These are phyloP conservation scores for Silene coronaria DNA, from an alignment of 179 eudicot genomes.

Conservation along the genomic window DNA sequence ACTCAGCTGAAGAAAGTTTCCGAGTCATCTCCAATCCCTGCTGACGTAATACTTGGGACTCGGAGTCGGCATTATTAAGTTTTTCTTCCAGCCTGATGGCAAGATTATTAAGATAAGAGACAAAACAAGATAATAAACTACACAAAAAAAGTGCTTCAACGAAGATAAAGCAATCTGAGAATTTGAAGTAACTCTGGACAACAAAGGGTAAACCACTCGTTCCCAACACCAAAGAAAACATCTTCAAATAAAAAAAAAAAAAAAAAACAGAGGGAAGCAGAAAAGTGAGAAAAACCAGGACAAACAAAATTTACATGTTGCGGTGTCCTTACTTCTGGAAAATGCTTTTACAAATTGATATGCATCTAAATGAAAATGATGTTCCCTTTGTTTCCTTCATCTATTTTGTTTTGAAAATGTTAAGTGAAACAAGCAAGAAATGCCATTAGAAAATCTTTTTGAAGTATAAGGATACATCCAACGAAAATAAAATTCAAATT, in stretches of 20 bases:
- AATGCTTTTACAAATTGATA: neutral
- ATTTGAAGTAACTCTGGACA: neutral
- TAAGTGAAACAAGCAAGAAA: neutral
- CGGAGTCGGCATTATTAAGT: conserved; percentile 77
- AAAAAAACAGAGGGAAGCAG: too few relatives aligned
- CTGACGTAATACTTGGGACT: conserved; percentile 94
- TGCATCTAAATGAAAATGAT: neutral
- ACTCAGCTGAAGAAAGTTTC: conserved; percentile 35
- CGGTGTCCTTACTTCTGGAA: neutral
- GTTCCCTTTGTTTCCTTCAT: neutral
- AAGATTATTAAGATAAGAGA: neutral
- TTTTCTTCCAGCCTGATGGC: conserved; percentile 82
- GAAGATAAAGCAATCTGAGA: neutral
- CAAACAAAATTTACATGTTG: neutral
- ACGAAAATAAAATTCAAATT: neutral
- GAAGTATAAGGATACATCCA: neutral
- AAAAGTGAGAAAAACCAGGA: neutral
- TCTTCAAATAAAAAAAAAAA: neutral
- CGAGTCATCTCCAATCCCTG: conserved; percentile 60
- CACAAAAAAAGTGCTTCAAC: neutral
- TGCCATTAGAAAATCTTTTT: neutral
- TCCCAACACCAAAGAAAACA: neutral
- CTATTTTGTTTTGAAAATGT: neutral
- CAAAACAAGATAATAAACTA: neutral
- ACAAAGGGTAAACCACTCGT: neutral